These are phyloP conservation scores for Verticillium tricorpus DNA, from an alignment of 2,329 filamentous ascomycete species.

Conservation along the genomic window DNA sequence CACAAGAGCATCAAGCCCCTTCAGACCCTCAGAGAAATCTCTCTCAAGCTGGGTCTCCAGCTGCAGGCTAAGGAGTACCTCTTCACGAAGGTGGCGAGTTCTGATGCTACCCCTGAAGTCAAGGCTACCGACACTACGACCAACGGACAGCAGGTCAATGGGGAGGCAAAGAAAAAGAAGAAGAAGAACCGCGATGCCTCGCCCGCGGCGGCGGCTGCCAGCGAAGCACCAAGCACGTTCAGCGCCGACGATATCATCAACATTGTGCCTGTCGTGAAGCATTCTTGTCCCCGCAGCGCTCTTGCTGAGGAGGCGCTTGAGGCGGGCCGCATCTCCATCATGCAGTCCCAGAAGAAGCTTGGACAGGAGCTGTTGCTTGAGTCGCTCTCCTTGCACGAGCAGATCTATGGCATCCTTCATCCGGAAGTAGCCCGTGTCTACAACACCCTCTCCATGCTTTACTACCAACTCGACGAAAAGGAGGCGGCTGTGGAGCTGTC, in stretches of 20 bases:
- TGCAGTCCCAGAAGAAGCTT: conserved; percentile 91
- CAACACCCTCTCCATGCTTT: conserved; percentile 90
- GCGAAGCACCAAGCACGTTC: conserved; percentile 57
- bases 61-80: conserved; percentile 63
- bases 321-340: conserved; percentile 91
- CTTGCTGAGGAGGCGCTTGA: conserved; percentile 95
- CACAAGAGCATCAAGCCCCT: conserved; percentile 62
- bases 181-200: conserved; percentile 57
- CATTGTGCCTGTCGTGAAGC: conserved; percentile 90
- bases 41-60: conserved; percentile 85
- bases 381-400: conserved; percentile 91
- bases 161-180: conserved; percentile 49
- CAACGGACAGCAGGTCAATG: conserved; percentile 38
- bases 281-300: conserved; percentile 84
- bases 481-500: conserved; percentile 91
- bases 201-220: conserved; percentile 38
- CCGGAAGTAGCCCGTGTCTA: conserved; percentile 95
- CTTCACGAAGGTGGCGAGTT: conserved; percentile 27
- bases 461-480: conserved; percentile 98
- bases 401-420: conserved; percentile 96
- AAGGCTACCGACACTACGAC: conserved; percentile 21
- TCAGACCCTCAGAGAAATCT: conserved; percentile 85
- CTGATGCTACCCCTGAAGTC: conserved; percentile 24
- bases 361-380: conserved; percentile 95
- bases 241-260: conserved; percentile 82